Evolutionary conservation across 2,329 filamentous ascomycete species (phyloP).

Genomic region (Arthroderma uncinatum): DNA sequence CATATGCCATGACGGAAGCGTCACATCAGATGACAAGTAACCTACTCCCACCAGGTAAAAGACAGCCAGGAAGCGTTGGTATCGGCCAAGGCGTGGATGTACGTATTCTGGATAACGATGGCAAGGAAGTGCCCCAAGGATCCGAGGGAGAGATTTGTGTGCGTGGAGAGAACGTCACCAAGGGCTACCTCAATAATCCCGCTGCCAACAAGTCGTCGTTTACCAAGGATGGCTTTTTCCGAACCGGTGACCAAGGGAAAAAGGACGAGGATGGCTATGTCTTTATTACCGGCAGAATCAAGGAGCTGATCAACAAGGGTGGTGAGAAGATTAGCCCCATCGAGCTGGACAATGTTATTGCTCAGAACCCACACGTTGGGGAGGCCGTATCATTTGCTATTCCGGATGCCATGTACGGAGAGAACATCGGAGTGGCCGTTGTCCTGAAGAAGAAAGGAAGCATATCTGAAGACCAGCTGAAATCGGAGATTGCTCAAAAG

Average conservation of each 20-base stretch:
- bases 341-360: constrained; percentile 70
- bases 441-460: constrained; percentile 57
- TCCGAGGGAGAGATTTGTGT: constrained; percentile 74
- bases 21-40: constrained; percentile 46
- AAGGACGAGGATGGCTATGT: constrained; percentile 70
- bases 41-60: constrained; percentile 57
- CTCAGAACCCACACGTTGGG: constrained; percentile 58
- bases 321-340: constrained; percentile 85
- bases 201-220: constrained; percentile 64
- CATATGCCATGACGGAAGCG: constrained; percentile 88
- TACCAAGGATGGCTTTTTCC: constrained; percentile 67
- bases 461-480: constrained; percentile 50
- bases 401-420: constrained; percentile 70
- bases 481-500: constrained; percentile 55
- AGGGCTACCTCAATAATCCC: constrained; percentile 74
- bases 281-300: constrained; percentile 80
- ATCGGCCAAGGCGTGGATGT: constrained; percentile 74
- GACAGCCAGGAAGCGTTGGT: constrained; percentile 72
- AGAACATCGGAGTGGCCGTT: constrained; percentile 67
- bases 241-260: constrained; percentile 78
- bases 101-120: constrained; percentile 60
- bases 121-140: constrained; percentile 57
- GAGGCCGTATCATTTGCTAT: constrained; percentile 79
- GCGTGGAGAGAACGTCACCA: constrained; percentile 69
- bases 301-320: constrained; percentile 81